phyloP scores from a whole-genome alignment of 106 monocot genomes.

The Dendrobium catenatum region DNA sequence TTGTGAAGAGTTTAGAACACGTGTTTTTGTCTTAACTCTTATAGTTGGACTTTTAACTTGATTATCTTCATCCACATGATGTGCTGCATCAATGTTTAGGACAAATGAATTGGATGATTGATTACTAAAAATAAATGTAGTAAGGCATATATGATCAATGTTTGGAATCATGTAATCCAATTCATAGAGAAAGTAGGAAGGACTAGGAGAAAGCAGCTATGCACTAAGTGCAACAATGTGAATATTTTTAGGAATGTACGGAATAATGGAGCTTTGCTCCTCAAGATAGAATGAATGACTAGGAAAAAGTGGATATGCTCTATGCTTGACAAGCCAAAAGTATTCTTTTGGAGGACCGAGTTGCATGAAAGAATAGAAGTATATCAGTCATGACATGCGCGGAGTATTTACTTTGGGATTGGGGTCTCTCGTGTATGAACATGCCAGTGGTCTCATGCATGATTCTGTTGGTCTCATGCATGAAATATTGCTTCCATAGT shows the following conservation, averaged over 20 bases:
- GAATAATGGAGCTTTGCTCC: background rate
- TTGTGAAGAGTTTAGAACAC: no score
- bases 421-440: background rate
- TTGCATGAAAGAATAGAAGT: background rate
- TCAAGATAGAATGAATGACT: background rate
- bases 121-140: background rate
- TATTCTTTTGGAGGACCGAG: background rate
- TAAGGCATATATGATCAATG: background rate
- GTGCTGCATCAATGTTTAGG: background rate
- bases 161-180: background rate
- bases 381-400: background rate
- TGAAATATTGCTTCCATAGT: background rate
- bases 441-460: background rate
- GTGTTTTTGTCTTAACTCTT: no score
- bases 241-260: background rate
- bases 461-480: background rate
- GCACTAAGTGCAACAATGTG: background rate
- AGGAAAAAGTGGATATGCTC: background rate
- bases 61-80: no score
- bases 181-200: background rate
- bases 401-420: background rate
- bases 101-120: background rate
- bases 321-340: background rate
- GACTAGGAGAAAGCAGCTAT: background rate
- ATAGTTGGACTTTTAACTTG: no score